A percentile compares a stretch with the other conserved stretches of the same genome.
Evolutionary conservation across 306 rosid species (phyloP).

Genomic region (Cucurbita maxima): DNA sequence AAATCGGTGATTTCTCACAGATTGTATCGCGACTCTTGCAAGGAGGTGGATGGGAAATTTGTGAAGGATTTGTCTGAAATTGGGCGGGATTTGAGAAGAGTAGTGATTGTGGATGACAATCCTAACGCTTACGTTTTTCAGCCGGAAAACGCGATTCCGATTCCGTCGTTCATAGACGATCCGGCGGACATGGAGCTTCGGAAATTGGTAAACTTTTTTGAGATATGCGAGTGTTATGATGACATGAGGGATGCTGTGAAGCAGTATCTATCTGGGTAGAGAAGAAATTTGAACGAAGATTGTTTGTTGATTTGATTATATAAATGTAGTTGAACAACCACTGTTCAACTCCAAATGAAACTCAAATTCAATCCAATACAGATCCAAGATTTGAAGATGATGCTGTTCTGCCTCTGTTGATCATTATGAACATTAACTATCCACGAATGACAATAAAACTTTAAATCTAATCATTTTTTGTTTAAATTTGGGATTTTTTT

Average conservation of each 20-base stretch:
- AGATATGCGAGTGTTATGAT: conserved; percentile 30
- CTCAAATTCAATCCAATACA: neutral
- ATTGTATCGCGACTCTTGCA: conserved; percentile 68
- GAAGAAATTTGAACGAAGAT: neutral
- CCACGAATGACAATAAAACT: too few relatives aligned
- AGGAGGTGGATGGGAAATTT: conserved; percentile 39
- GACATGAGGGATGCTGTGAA: conserved; percentile 76
- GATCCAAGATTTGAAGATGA: neutral
- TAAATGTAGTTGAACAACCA: neutral
- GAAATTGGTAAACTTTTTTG: conserved; percentile 37
- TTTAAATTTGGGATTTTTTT: too few relatives aligned
- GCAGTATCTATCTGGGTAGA: conserved; percentile 9
- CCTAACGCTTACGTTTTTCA: conserved; percentile 55
- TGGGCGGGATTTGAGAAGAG: conserved; percentile 55
- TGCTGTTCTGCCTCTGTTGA: neutral
- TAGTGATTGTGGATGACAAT: conserved; percentile 73
- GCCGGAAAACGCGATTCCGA: conserved; percentile 63
- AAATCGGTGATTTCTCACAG: conserved; percentile 45
- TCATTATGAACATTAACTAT: neutral
- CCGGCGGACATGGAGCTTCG: conserved; percentile 42
- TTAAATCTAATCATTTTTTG: too few relatives aligned
- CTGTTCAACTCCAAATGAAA: neutral
- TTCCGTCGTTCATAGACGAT: conserved; percentile 49
- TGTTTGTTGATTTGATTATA: neutral
- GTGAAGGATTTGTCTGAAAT: conserved; percentile 55